A percentile compares a stretch with the other conserved stretches of the same genome.
Evolutionary conservation across 441 rosid species (phyloP).

Genomic region (Populus hybrid): DNA sequence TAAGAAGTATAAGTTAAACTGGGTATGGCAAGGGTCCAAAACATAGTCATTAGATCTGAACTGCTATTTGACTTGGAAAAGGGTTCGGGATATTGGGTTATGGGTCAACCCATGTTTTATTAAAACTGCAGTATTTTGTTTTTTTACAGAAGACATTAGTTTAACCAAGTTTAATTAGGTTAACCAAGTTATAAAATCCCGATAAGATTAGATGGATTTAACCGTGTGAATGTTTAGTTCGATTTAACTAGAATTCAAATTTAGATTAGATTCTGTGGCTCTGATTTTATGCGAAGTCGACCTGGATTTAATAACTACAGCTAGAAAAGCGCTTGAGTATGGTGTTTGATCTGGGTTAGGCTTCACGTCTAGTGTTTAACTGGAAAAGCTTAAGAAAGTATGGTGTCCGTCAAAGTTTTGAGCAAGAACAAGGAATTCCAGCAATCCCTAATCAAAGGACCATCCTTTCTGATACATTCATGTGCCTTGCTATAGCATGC

Average conservation of each 20-base stretch:
- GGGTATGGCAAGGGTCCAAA: background rate
- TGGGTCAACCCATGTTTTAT: background rate
- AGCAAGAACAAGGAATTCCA: background rate
- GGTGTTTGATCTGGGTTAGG: background rate
- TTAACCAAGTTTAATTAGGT: no score
- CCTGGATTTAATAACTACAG: background rate
- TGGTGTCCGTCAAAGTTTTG: background rate
- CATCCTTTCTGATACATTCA: background rate
- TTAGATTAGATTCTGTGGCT: no score
- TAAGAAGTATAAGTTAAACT: background rate
- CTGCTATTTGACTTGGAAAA: no score
- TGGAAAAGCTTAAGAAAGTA: background rate
- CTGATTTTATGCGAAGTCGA: no score
- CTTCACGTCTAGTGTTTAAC: background rate
- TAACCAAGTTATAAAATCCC: no score
- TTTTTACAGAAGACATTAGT: no score
- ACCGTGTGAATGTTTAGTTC: no score
- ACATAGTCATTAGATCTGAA: background rate
- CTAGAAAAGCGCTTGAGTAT: background rate
- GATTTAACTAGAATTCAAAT: no score
- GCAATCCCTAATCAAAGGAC: background rate
- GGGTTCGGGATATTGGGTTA: background rate
- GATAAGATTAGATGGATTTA: no score
- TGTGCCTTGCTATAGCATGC: background rate
- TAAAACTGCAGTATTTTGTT: no score